Evolutionary conservation across 2,329 filamentous ascomycete species (phyloP), one percentile per base, ranked within the genome.

Genomic region (Rhynchosporium agropyri): DNA sequence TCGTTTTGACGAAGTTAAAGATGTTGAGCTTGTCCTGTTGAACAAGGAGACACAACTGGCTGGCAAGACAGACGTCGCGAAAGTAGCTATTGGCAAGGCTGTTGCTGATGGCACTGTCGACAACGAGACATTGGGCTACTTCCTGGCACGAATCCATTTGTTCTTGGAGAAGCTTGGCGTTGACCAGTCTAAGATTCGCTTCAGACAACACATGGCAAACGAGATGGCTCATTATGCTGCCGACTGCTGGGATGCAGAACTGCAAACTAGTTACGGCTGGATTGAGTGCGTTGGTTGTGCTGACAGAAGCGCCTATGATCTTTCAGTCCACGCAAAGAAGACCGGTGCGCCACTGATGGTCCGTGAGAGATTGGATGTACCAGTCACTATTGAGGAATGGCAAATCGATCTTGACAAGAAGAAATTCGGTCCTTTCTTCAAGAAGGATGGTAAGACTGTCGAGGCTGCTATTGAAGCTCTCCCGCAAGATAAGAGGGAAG

Each of bases 211-310:
- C 79, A 97, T 99, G 93, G 84, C 84, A 57, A 91, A 91, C 71
- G 89, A 91, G 75, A 91, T 91, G 89, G 89, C 95, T 15, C 95
- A 99, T 79, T 99, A 99, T 76, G 95, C 95, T 53, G 85, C 88
- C 61, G 95, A 99, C 80, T 99, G 95, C 80, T 98, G 95, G 95
- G 95, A 99, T 77, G 94, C 92, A 13, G 95, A 99, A 77, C 81
- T 99, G 61, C 82, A 90, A 67, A 98, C 91, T 63, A 93, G 90
- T 65, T 93, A 93, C 73, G 95, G 95, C 76, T 99, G 95, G 95
- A 91, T 98, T 67, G 95, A 99, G 81, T 98, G 94, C 76, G 94
- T 98, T 73, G 95, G 95, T 66, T 98, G 95, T 77, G 95, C 95
- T 65, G 94, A 97, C 76, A 87, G 95, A 72, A 96, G 91, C 75